Conservation (phyloP, 148 eudicot species). For the Nepenthes mirabilis region DNA sequence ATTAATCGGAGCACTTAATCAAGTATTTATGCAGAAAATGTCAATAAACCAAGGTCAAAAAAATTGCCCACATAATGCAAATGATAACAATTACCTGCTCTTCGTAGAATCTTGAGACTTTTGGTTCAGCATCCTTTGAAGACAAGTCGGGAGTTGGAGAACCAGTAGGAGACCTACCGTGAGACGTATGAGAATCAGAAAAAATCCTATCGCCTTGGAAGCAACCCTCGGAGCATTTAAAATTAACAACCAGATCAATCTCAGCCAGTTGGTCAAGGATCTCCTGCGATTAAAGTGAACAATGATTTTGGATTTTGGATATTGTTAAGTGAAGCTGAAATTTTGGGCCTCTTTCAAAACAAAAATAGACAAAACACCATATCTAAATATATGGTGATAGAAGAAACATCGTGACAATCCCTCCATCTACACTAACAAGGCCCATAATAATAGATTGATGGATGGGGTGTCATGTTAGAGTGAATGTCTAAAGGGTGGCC, state of each 20-base stretch:
- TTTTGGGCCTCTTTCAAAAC: too few relatives aligned
- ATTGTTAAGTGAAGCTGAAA: background rate
- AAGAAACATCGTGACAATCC: too few relatives aligned
- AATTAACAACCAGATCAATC: slow-evolving; percentile 25
- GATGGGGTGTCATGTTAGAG: too few relatives aligned
- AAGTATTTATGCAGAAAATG: too few relatives aligned
- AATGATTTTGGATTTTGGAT: background rate
- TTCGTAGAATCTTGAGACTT: slow-evolving; percentile 13
- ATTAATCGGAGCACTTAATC: too few relatives aligned
- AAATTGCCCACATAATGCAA: background rate
- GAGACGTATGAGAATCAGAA: slow-evolving; percentile 9
- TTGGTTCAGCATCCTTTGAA: slow-evolving; percentile 13
- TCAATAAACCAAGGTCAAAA: too few relatives aligned
- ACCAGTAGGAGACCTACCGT: slow-evolving; percentile 3
- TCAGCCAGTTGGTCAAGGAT: slow-evolving; percentile 20
- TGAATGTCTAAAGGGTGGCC: too few relatives aligned
- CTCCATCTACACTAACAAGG: too few relatives aligned
- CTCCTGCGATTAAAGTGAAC: slow-evolving; percentile 9
- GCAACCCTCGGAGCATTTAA: slow-evolving; percentile 15
- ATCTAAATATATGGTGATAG: too few relatives aligned
- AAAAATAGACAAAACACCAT: too few relatives aligned
- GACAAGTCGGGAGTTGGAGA: slow-evolving; percentile 8
- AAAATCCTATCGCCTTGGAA: slow-evolving; percentile 10
- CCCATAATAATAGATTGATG: too few relatives aligned
- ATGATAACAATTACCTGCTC: slow-evolving; percentile 14